These are phyloP conservation scores for Curvularia spicifera DNA, from an alignment of 2,329 filamentous ascomycete genomes.

Conservation along the genomic window DNA sequence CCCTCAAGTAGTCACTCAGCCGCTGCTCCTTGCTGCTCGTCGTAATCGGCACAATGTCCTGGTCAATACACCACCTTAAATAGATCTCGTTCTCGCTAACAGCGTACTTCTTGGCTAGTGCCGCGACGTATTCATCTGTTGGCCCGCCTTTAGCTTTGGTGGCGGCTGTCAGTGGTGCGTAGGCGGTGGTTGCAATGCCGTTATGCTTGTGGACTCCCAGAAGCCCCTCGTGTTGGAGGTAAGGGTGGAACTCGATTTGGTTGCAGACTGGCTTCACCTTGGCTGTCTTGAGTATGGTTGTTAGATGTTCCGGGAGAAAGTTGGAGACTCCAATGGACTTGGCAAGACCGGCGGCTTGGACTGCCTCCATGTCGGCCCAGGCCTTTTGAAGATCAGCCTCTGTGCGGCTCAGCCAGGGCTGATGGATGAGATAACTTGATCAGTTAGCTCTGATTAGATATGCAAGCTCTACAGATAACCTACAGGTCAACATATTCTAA, in stretches of 20 bases:
- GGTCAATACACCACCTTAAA: slow-evolving; percentile 67
- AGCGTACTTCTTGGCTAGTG: slow-evolving; percentile 66
- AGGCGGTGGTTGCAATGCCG: slow-evolving; percentile 57
- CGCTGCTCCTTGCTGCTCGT: slow-evolving; percentile 67
- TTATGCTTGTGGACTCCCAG: slow-evolving; percentile 60
- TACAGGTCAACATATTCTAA: slow-evolving; percentile 68
- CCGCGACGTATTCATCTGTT: slow-evolving; percentile 58
- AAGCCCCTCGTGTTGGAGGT: slow-evolving; percentile 67
- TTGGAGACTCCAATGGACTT: slow-evolving; percentile 68
- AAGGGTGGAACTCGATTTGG: slow-evolving; percentile 73
- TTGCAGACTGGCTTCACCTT: slow-evolving; percentile 66
- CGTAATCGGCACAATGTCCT: slow-evolving; percentile 64
- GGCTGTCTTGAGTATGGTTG: slow-evolving; percentile 60
- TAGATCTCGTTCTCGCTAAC: slow-evolving; percentile 64
- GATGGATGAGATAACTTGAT: slow-evolving; percentile 65
- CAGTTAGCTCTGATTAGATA: slow-evolving; percentile 3
- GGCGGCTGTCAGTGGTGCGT: slow-evolving; percentile 57
- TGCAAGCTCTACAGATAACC: slow-evolving; percentile 13
- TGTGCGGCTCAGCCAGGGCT: slow-evolving; percentile 63
- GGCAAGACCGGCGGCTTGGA: slow-evolving; percentile 63
- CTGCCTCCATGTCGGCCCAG: slow-evolving; percentile 66
- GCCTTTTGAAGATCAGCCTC: slow-evolving; percentile 62
- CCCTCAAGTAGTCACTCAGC: slow-evolving; percentile 63
- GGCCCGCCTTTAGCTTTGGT: slow-evolving; percentile 64
- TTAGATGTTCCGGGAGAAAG: slow-evolving; percentile 62